Evolutionary conservation across 2,329 filamentous ascomycete species (phyloP), one percentile per base, ranked within the genome.

Genomic region (Fusarium verticillioides): DNA sequence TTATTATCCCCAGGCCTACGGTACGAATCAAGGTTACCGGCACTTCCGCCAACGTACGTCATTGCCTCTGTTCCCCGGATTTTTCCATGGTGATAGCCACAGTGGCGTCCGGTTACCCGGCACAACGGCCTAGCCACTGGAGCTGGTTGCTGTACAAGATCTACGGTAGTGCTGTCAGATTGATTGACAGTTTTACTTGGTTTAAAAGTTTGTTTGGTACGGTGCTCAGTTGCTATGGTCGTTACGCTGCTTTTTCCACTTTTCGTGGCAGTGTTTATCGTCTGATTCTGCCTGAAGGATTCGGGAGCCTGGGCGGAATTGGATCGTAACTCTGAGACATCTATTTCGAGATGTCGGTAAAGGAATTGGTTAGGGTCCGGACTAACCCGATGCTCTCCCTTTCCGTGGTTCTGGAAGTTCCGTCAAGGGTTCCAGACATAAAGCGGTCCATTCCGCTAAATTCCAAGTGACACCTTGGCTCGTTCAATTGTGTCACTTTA

Each of bases 51-150:
- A 37, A 37, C 50, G 63, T 66, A 37, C 50, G 63, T 66, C 61
- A 50, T 66, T 8, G 10, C 43, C 36, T 16, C 46, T 40, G 2
- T 32, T 58, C 54, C 54, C 40, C 40, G 23, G 40, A 58, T n/a
- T 58, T 36, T 58, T 58, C 54, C 40, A 26, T 18, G 12, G 13
- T 8, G 19, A 68, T 43, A 44, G 47, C 42, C 57, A 68, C 53
- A 28, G 54, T 62, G 57, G 66, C 47, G 64, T 39, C 15, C 16
- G 30, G 40, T 64, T 28, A 46, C 50, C 39, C 65, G 34, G 65
- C 59, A 69, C 64, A 64, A 47, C 50, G 65, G 65, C 39, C 23
- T 9, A 47, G 60, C 60, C 52, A 63, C 42, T 16, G 8, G 39
- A 63, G 26, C 19, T n/a, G 21, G 40, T 44, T 15, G 30, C 39